A percentile compares a stretch with the other conserved stretches of the same genome.
Conservation (phyloP, 495 filamentous ascomycete genomes). For the Umbilicaria muhlenbergii region DNA sequence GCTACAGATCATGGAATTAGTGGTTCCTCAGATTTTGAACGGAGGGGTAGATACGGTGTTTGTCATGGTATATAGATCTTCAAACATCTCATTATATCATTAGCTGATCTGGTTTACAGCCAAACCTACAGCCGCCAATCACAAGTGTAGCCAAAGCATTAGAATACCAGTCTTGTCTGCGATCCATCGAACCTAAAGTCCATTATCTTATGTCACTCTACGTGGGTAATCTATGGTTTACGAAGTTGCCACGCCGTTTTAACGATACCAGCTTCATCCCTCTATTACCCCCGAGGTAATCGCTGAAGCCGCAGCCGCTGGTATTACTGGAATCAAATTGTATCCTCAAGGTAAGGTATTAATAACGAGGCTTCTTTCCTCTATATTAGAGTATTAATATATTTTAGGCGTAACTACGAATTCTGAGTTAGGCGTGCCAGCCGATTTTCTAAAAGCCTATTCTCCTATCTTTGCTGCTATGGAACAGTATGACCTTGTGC, state of each 20-base stretch:
- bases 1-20: slow-evolving; percentile 80
- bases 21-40: slow-evolving; percentile 54
- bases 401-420: no score
- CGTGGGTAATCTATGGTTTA: no score
- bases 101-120: no score
- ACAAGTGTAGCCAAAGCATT: slow-evolving; percentile 59
- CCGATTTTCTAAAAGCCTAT: slow-evolving; percentile 49
- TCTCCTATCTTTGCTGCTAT: slow-evolving; percentile 73
- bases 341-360: slow-evolving; percentile 47
- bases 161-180: slow-evolving; percentile 53
- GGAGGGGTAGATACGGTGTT: slow-evolving; percentile 68
- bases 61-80: slow-evolving; percentile 71
- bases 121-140: slow-evolving; percentile 63
- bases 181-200: slow-evolving; percentile 53
- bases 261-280: no score
- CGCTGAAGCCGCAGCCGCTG: slow-evolving; percentile 48
- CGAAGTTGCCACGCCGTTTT: no score
- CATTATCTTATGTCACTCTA: slow-evolving; percentile 84
- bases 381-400: no score
- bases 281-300: slow-evolving; percentile 67
- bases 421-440: slow-evolving; percentile 63
- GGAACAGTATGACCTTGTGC: slow-evolving; percentile 45
- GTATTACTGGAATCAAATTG: slow-evolving; percentile 36
- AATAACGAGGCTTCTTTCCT: no score
- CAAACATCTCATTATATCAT: no score